Evolutionary conservation across 2,329 filamentous ascomycete genomes (phyloP).

Genomic region (Colletotrichum plurivorum): DNA sequence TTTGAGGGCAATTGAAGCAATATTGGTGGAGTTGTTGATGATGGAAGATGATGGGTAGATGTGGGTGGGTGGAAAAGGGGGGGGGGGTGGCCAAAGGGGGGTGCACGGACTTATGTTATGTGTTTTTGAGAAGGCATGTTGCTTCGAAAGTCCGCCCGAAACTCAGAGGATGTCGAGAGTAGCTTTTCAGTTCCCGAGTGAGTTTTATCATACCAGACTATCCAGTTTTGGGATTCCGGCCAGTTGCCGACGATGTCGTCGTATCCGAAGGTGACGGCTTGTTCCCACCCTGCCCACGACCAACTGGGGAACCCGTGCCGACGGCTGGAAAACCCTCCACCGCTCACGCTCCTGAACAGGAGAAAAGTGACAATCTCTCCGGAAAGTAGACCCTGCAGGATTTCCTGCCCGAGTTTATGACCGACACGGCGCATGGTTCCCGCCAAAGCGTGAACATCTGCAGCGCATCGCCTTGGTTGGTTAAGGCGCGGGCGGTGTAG

Average conservation of each 20-base stretch:
- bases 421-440: neutral
- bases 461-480: neutral
- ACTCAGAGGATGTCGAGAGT: neutral
- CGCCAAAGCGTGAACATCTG: constrained; percentile 13
- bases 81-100: too few relatives aligned
- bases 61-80: too few relatives aligned
- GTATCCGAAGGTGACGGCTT: neutral
- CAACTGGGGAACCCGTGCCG: constrained; percentile 7
- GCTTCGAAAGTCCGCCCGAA: neutral
- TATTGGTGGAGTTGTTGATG: too few relatives aligned
- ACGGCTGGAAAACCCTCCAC: neutral
- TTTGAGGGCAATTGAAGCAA: too few relatives aligned
- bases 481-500: neutral
- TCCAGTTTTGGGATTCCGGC: neutral
- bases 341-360: constrained; percentile 1
- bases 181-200: neutral
- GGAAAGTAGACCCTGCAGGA: neutral
- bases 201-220: neutral
- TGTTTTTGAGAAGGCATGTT: neutral
- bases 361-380: neutral
- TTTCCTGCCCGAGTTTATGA: neutral
- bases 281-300: constrained; percentile 23
- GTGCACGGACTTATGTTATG: too few relatives aligned
- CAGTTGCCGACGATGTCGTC: neutral
- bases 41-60: too few relatives aligned